These are phyloP conservation scores for Phytophthora aleatoria DNA, from an alignment of 352 stramenopile species.

Conservation along the genomic window DNA sequence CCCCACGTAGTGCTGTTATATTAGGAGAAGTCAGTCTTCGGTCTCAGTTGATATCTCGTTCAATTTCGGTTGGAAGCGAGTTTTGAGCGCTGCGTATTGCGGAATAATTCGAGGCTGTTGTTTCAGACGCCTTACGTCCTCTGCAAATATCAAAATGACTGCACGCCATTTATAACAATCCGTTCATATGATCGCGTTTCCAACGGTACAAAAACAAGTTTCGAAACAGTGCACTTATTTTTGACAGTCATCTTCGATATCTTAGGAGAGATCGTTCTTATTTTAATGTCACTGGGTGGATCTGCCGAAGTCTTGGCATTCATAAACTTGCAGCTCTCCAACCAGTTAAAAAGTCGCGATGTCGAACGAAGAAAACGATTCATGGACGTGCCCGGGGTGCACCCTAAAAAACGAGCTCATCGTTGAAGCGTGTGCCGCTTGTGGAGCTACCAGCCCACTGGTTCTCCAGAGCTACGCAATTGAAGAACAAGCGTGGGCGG, in stretches of 20 bases:
- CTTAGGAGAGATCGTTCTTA: constrained; percentile 7
- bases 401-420: constrained; percentile 68
- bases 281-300: not conserved
- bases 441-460: constrained; percentile 67
- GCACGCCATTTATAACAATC: too few relatives aligned
- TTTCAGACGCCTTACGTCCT: too few relatives aligned
- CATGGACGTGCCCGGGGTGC: constrained; percentile 59
- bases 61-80: too few relatives aligned
- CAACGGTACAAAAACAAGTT: too few relatives aligned
- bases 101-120: too few relatives aligned
- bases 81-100: too few relatives aligned
- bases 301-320: constrained; percentile 1
- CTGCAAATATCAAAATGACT: too few relatives aligned
- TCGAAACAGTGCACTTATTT: constrained; percentile 14
- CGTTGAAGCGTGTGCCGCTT: constrained; percentile 61
- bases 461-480: constrained; percentile 62
- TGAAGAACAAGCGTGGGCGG: constrained; percentile 42
- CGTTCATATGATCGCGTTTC: not conserved
- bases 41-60: too few relatives aligned
- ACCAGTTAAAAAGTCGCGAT: constrained; percentile 16
- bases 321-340: constrained; percentile 9
- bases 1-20: too few relatives aligned
- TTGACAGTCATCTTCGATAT: constrained; percentile 9
- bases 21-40: too few relatives aligned
- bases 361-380: constrained; percentile 32